Conservation (phyloP, 2,329 filamentous ascomycete species). For the Aspergillus fumigatiaffinis region DNA sequence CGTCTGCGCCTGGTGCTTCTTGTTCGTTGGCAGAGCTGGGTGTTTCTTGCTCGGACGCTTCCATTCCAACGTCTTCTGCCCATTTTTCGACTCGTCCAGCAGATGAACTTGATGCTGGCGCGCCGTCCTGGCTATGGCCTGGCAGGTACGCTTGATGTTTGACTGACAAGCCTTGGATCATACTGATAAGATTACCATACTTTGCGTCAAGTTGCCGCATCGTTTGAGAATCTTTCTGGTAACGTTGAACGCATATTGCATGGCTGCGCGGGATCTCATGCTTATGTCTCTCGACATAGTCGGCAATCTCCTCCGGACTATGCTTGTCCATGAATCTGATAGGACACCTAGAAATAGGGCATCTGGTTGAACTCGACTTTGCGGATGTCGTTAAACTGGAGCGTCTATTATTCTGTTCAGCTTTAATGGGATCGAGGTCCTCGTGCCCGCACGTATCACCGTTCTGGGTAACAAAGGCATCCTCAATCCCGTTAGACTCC, state of each 20-base stretch:
- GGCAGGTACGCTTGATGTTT: conserved; percentile 87
- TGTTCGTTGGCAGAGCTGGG: conserved; percentile 35
- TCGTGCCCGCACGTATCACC: conserved; percentile 48
- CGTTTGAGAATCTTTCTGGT: conserved; percentile 80
- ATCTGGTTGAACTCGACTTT: conserved; percentile 58
- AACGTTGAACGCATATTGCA: conserved; percentile 84
- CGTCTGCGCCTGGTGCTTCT: conserved; percentile 32
- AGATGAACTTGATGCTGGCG: conserved; percentile 42
- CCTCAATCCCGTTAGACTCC: conserved; percentile 36
- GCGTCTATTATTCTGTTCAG: conserved; percentile 43
- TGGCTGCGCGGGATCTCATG: conserved; percentile 92
- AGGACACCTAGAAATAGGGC: conserved; percentile 68
- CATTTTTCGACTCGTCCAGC: conserved; percentile 77
- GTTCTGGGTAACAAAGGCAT: conserved; percentile 38
- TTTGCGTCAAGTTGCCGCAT: conserved; percentile 88
- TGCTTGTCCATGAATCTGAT: conserved; percentile 92
- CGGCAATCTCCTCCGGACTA: conserved; percentile 85
- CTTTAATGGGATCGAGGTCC: conserved; percentile 56
- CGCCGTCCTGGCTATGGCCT: conserved; percentile 35
- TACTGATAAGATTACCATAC: conserved; percentile 85
- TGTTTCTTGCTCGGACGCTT: conserved; percentile 35
- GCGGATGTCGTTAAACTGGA: conserved; percentile 39
- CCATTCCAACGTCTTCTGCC: conserved; percentile 71
- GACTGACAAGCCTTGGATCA: conserved; percentile 85
- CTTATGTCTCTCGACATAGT: conserved; percentile 92